Evolutionary conservation across 163 green algal species (phyloP).

Genomic region (Volvox carteri): DNA sequence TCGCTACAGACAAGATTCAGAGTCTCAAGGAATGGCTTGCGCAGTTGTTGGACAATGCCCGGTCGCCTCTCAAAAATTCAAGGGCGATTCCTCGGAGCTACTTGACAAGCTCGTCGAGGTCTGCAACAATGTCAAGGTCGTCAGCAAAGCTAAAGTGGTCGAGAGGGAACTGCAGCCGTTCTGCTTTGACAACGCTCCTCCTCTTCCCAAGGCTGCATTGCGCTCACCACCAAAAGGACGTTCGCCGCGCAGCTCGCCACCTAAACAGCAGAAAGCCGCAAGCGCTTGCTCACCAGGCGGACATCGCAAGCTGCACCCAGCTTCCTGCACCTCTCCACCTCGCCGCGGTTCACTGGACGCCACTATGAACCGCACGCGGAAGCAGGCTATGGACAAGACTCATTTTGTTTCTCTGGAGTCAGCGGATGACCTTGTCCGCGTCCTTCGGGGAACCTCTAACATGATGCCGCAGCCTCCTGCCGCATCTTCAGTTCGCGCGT

Average conservation of each 20-base stretch:
- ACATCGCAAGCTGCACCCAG: neutral
- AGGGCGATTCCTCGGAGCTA: conserved; percentile 35
- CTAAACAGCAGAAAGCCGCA: conserved; percentile 42
- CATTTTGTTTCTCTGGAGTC: conserved; percentile 28
- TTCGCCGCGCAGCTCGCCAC: conserved; percentile 37
- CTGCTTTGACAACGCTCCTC: conserved; percentile 36
- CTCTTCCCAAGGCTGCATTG: conserved; percentile 19
- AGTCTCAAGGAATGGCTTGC: conserved; percentile 31
- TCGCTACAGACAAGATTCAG: conserved; percentile 11
- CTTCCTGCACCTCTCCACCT: neutral
- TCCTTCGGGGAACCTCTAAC: neutral
- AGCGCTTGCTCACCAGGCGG: neutral
- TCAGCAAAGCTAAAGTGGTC: neutral
- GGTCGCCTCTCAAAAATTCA: conserved; percentile 4
- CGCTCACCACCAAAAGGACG: conserved; percentile 38
- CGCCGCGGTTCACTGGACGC: conserved; percentile 18
- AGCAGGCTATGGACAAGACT: neutral
- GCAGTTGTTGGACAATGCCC: neutral
- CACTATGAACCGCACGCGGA: neutral
- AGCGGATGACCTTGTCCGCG: conserved; percentile 23
- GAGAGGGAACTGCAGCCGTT: conserved; percentile 42
- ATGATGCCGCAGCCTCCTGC: neutral
- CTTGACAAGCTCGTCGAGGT: conserved; percentile 29
- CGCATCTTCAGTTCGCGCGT: neutral
- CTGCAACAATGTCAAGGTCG: conserved; percentile 6